Conservation (phyloP, 495 filamentous ascomycete species). For the Pyrenopolyporus hunteri region DNA sequence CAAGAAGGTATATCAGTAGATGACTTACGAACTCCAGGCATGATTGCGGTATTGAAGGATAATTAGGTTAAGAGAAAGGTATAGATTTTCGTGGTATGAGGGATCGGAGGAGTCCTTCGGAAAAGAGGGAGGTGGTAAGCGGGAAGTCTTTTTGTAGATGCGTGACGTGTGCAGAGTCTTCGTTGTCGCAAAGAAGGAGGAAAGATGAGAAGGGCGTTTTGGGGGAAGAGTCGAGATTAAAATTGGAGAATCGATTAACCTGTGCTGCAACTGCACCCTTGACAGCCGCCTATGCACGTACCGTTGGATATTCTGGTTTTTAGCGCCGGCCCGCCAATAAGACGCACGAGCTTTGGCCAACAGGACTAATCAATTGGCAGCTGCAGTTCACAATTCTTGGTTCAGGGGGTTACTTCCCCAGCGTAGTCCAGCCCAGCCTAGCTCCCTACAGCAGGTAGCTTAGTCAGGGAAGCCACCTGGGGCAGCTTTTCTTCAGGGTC, state of each 20-base stretch:
- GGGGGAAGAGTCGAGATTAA: conserved; percentile 37
- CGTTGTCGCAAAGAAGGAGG: conserved; percentile 27
- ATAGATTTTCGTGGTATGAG: neutral
- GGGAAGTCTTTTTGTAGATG: neutral
- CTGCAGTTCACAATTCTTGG: too few relatives aligned
- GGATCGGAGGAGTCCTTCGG: neutral
- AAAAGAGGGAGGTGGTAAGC: neutral
- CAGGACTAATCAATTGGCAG: conserved; percentile 8
- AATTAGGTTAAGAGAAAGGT: neutral
- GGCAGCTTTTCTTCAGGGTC: too few relatives aligned
- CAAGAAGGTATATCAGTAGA: neutral
- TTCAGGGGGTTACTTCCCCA: too few relatives aligned
- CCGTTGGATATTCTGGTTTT: neutral
- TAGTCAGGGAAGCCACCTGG: too few relatives aligned
- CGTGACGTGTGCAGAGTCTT: neutral
- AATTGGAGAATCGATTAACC: conserved; percentile 35
- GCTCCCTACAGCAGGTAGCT: too few relatives aligned
- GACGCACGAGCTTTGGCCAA: conserved; percentile 28
- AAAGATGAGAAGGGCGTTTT: conserved; percentile 16
- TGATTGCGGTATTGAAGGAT: conserved; percentile 28
- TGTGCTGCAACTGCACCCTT: conserved; percentile 28
- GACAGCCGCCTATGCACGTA: conserved; percentile 9
- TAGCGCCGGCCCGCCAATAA: conserved; percentile 7
- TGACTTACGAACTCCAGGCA: conserved; percentile 40
- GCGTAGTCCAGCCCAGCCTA: too few relatives aligned